phyloP scores from a whole-genome alignment of 1,284 basidiomycete species.

The Moesziomyces parantarcticus region DNA sequence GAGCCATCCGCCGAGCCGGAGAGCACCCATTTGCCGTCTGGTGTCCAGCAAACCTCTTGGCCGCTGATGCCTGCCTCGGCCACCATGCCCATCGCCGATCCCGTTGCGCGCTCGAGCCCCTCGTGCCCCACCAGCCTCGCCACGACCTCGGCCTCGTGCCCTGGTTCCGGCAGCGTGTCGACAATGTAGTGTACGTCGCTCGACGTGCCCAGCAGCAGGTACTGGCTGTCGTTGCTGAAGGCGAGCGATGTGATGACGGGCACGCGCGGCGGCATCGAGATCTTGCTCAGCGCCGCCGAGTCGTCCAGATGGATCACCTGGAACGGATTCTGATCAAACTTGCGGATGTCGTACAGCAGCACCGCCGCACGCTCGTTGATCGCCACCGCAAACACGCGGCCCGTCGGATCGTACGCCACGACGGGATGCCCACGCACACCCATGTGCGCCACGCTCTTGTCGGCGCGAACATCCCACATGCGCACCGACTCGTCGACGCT shows the following conservation, averaged over 20 bases:
- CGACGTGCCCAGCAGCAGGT: constrained; percentile 90
- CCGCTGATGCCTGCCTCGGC: constrained; percentile 63
- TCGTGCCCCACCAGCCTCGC: constrained; percentile 56
- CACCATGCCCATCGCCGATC: constrained; percentile 51
- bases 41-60: constrained; percentile 60
- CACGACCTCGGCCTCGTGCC: constrained; percentile 14
- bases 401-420: constrained; percentile 88
- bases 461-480: constrained; percentile 90
- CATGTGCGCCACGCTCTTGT: constrained; percentile 74
- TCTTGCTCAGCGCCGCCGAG: constrained; percentile 50
- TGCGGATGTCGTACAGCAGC: constrained; percentile 79
- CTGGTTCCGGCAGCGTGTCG: constrained; percentile 44
- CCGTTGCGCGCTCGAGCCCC: constrained; percentile 53
- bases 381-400: constrained; percentile 90
- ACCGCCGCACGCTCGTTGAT: constrained; percentile 73
- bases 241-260: constrained; percentile 90
- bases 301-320: constrained; percentile 79
- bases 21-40: constrained; percentile 62
- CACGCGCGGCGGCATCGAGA: constrained; percentile 74
- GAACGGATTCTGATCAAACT: constrained; percentile 90
- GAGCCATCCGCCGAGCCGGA: constrained; percentile 42
- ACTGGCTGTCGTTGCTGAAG: constrained; percentile 87
- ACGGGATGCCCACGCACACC: constrained; percentile 77
- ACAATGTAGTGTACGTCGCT: constrained; percentile 88
- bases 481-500: constrained; percentile 94